Conservation (phyloP, 176 grass and related monocot genomes). For the Cenchrus fungigraminus region DNA sequence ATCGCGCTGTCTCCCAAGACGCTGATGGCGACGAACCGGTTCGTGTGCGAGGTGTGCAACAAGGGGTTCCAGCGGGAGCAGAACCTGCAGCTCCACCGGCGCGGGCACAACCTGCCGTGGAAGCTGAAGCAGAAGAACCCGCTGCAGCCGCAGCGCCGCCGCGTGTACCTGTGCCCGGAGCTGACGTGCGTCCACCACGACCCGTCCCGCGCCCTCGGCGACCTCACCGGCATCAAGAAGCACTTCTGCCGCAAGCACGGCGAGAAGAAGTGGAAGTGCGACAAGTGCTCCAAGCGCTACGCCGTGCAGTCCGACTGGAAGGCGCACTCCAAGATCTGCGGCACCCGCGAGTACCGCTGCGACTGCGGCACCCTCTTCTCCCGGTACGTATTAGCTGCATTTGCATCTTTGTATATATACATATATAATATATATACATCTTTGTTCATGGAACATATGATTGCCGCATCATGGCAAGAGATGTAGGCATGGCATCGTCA, state of each 20-base stretch:
- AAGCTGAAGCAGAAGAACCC: conserved; percentile 97
- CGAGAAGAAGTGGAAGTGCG: conserved; percentile 99
- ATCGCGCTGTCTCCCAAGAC: conserved; percentile 95
- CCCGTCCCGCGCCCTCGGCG: conserved; percentile 86
- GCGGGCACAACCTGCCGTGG: conserved; percentile 98
- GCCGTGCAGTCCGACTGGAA: conserved; percentile 98
- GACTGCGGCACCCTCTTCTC: conserved; percentile 99
- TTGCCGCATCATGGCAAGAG: conserved; percentile 51
- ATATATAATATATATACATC: neutral
- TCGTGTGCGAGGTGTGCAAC: conserved; percentile 99
- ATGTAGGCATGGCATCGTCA: conserved; percentile 32
- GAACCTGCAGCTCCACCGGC: conserved; percentile 97
- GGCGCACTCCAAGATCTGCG: conserved; percentile 99
- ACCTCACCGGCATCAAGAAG: conserved; percentile 99
- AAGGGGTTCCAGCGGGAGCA: conserved; percentile 99
- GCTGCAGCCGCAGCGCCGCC: conserved; percentile 62
- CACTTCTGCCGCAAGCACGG: conserved; percentile 99
- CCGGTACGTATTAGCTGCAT: conserved; percentile 45
- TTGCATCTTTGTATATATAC: neutral
- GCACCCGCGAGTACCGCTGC: conserved; percentile 96
- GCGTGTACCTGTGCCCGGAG: conserved; percentile 98
- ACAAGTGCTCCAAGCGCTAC: conserved; percentile 98
- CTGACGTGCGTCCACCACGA: conserved; percentile 94
- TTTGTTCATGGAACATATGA: conserved; percentile 22
- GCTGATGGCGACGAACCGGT: conserved; percentile 91